phyloP scores from a whole-genome alignment of 2,329 filamentous ascomycete species.

The Aspergillus sclerotialis region DNA sequence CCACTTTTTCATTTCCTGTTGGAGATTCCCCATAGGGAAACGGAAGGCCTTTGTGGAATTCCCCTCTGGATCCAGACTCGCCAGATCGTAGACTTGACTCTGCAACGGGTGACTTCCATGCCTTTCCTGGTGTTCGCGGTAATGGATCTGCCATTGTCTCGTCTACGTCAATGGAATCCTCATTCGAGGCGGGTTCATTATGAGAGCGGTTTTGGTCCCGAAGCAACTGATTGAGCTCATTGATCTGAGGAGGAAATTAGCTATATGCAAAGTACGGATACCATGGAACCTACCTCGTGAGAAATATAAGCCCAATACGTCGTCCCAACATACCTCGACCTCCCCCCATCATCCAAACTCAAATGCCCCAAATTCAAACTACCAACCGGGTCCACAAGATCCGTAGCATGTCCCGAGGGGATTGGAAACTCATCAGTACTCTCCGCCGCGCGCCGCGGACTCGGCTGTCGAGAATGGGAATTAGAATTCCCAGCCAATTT shows the following conservation, averaged over 20 bases:
- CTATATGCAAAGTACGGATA: neutral
- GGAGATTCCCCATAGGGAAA: slow-evolving; percentile 32
- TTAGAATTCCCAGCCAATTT: slow-evolving; percentile 13
- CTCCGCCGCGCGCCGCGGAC: slow-evolving; percentile 27
- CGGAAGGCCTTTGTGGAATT: slow-evolving; percentile 30
- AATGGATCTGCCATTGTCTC: slow-evolving; percentile 14
- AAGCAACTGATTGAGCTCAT: slow-evolving; percentile 38
- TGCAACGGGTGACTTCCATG: slow-evolving; percentile 16
- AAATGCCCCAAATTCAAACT: slow-evolving; percentile 36
- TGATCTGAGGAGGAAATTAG: slow-evolving; percentile 27
- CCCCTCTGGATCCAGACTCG: slow-evolving; percentile 13
- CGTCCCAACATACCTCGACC: slow-evolving; percentile 39
- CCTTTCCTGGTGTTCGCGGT: slow-evolving; percentile 6
- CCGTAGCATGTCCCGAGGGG: slow-evolving; percentile 33
- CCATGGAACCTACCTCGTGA: slow-evolving; percentile 26
- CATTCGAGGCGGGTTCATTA: slow-evolving; percentile 14
- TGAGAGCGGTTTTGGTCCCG: slow-evolving; percentile 34
- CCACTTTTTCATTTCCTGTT: slow-evolving; percentile 21
- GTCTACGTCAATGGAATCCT: slow-evolving; percentile 12
- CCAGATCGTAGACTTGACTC: slow-evolving; percentile 6
- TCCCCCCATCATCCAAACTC: slow-evolving; percentile 37
- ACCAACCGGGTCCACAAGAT: slow-evolving; percentile 36
- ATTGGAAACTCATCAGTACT: slow-evolving; percentile 37
- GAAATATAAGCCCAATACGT: slow-evolving; percentile 42
- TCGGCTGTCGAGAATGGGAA: slow-evolving; percentile 20